phyloP scores from a whole-genome alignment of 768 basidiomycete genomes.

The Trametes villosa region DNA sequence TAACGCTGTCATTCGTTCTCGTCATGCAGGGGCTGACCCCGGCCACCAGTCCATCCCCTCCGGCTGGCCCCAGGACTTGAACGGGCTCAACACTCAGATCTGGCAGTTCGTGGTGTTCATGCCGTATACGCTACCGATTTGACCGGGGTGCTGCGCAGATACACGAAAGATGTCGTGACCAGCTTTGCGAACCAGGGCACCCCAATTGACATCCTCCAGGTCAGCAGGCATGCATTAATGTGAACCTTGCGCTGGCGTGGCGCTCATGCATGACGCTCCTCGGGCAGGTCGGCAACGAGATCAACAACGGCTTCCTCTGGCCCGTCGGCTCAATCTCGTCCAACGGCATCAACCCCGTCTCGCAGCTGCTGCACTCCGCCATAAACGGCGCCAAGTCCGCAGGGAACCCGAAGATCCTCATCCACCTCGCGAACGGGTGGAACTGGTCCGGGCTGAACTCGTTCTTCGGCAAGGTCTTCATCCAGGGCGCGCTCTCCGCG shows the following conservation, averaged over 20 bases:
- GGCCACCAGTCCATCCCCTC: conserved; percentile 63
- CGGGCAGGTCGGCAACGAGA: conserved; percentile 63
- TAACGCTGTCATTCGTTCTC: not conserved
- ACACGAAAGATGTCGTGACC: conserved; percentile 56
- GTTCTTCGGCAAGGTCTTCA: conserved; percentile 58
- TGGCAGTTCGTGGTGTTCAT: conserved; percentile 45
- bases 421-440: conserved; percentile 72
- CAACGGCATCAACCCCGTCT: conserved; percentile 54
- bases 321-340: conserved; percentile 58
- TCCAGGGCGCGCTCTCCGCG: conserved; percentile 52
- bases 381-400: conserved; percentile 54
- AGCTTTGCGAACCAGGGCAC: conserved; percentile 57
- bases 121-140: not conserved
- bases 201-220: conserved; percentile 56
- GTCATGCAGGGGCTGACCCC: conserved; percentile 60
- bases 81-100: conserved; percentile 59
- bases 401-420: conserved; percentile 52
- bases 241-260: too few species aligned
- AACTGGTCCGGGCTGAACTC: conserved; percentile 46
- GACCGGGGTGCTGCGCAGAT: conserved; percentile 40
- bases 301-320: conserved; percentile 68
- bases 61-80: conserved; percentile 54
- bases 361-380: conserved; percentile 65
- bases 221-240: too few species aligned
- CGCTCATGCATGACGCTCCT: not conserved